Conservation (phyloP, 495 filamentous ascomycete species). For the Patellaria atrata region DNA sequence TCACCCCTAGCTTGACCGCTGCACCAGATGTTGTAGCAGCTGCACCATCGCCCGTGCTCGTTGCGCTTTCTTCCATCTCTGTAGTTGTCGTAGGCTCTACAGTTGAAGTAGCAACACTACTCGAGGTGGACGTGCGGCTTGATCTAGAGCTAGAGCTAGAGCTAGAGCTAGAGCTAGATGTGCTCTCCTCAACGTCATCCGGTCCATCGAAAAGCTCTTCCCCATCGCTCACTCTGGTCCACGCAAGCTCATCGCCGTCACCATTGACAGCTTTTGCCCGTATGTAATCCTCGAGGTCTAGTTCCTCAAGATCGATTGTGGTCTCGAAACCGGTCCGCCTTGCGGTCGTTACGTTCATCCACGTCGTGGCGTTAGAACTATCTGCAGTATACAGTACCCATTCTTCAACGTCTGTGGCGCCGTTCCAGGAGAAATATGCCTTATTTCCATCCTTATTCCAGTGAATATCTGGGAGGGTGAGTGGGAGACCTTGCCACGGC, state of each 20-base stretch:
- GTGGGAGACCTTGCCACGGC: constrained; percentile 1
- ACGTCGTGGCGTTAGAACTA: constrained; percentile 3
- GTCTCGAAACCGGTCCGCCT: constrained; percentile 10
- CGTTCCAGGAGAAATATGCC: constrained; percentile 10
- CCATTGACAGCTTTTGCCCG: constrained; percentile 7
- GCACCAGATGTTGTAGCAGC: constrained; percentile 1
- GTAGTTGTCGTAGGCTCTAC: too few species aligned
- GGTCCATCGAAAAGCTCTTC: constrained; percentile 2
- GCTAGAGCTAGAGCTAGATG: not conserved
- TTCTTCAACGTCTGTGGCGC: constrained; percentile 6
- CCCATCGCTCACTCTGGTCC: constrained; percentile 7
- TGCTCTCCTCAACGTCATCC: constrained; percentile 7
- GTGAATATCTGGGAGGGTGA: constrained; percentile 3
- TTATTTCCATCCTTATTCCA: not conserved
- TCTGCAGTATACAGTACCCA: constrained; percentile 8
- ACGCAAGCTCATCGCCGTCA: constrained; percentile 3
- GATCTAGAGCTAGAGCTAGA: not conserved
- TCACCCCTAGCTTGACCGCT: not conserved
- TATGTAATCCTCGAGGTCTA: constrained; percentile 4
- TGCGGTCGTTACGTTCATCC: constrained; percentile 7
- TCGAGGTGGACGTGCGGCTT: not conserved
- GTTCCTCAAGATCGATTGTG: constrained; percentile 5
- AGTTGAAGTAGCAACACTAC: not conserved
- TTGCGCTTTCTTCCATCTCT: too few species aligned
- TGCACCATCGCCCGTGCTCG: not conserved